phyloP scores from a whole-genome alignment of 2,329 filamentous ascomycete species.

The Cladorrhinum sp. region DNA sequence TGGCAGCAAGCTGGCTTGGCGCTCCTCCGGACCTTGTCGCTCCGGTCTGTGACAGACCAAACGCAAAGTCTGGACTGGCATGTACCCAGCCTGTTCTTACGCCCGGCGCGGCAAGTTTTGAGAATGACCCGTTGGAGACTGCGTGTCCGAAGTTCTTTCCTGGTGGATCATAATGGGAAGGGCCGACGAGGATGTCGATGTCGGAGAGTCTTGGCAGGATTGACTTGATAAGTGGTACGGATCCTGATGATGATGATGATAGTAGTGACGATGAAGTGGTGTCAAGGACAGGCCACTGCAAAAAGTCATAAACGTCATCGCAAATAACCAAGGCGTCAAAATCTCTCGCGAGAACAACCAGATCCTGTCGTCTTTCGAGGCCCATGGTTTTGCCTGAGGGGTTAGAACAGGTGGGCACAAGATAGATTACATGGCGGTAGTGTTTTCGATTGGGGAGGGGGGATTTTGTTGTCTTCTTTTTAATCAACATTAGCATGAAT shows the following conservation, averaged over 20 bases:
- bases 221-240: background rate
- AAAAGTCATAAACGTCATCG: conserved; percentile 92
- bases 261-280: conserved; percentile 26
- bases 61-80: conserved; percentile 54
- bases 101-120: conserved; percentile 81
- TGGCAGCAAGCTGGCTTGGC: conserved; percentile 50
- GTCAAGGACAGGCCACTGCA: conserved; percentile 65
- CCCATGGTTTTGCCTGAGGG: conserved; percentile 83
- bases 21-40: conserved; percentile 56
- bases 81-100: conserved; percentile 87
- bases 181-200: conserved; percentile 54
- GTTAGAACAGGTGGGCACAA: conserved; percentile 84
- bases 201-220: conserved; percentile 76
- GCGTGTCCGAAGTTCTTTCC: conserved; percentile 69
- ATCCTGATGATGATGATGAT: conserved; percentile 27
- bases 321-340: conserved; percentile 79
- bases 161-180: conserved; percentile 40
- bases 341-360: conserved; percentile 74
- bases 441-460: conserved; percentile 64
- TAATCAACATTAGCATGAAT: background rate
- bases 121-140: conserved; percentile 85
- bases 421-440: conserved; percentile 85
- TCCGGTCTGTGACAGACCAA: conserved; percentile 52
- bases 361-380: conserved; percentile 58
- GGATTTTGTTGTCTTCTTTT: conserved; percentile 43